These are phyloP conservation scores for Moesziomyces sp. DNA, from an alignment of 1,284 basidiomycete genomes.

Conservation along the genomic window DNA sequence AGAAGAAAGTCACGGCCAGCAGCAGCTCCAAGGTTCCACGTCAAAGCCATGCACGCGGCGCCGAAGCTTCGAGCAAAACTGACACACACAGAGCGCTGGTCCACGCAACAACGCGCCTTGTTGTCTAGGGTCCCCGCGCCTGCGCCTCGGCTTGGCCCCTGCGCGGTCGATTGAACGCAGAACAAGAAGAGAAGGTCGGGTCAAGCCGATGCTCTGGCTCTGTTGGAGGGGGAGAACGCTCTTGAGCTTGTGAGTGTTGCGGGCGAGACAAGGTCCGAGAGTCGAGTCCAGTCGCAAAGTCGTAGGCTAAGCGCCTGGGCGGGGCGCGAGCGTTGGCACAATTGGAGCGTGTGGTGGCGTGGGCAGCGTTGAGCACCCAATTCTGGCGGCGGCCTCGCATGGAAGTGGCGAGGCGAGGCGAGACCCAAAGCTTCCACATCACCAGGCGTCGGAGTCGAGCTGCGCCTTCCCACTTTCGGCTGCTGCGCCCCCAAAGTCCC, in stretches of 20 bases:
- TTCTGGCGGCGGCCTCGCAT: background rate
- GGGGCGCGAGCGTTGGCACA: too few species aligned
- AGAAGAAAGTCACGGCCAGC: slow-evolving; percentile 18
- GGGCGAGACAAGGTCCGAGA: too few species aligned
- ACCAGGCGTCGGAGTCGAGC: slow-evolving; percentile 30
- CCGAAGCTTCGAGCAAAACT: slow-evolving; percentile 30
- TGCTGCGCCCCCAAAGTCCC: background rate
- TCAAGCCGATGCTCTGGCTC: too few species aligned
- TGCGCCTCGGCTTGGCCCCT: slow-evolving; percentile 6
- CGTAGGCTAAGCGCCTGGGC: too few species aligned
- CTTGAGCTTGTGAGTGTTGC: too few species aligned
- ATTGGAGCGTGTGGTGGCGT: background rate
- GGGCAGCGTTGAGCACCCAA: background rate
- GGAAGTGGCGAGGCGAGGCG: background rate
- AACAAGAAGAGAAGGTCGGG: too few species aligned
- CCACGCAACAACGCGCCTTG: too few species aligned
- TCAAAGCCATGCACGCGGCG: slow-evolving; percentile 8
- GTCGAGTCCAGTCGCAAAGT: too few species aligned
- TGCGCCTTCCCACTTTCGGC: slow-evolving; percentile 3
- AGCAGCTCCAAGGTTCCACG: slow-evolving; percentile 24
- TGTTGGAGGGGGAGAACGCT: too few species aligned
- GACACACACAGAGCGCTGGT: too few species aligned
- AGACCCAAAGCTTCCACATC: slow-evolving; percentile 35
- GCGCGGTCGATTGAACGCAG: background rate
- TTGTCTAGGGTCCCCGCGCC: slow-evolving; percentile 6